Evolutionary conservation across 2,329 filamentous ascomycete genomes (phyloP), one percentile per base, ranked within the genome.

Genomic region (Pseudogymnoascus sp.): DNA sequence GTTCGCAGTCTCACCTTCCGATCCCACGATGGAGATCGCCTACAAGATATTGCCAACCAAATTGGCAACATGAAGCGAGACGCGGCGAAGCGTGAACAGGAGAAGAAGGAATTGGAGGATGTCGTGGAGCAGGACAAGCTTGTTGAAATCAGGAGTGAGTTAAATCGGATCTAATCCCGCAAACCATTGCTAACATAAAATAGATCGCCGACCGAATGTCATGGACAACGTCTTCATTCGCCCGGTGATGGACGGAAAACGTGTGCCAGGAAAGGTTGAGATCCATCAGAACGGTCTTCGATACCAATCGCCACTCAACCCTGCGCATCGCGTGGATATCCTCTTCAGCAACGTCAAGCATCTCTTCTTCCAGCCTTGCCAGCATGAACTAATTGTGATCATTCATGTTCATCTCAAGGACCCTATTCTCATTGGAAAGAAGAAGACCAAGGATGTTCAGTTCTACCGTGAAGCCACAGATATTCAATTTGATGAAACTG

Each of bases 71-170:
- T 99, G 80, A 96, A 97, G 80, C 96, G 95, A 74, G 91, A 93
- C 69, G 87, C 90, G 4, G 85, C 91, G 44, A 93, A 96, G 76
- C 90, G 91, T 70, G 95, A 99, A 76, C 93, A 97, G 72, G 93
- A 97, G 77, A 97, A 97, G 85, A 99, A 99, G 79, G 93, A 99
- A 70, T 89, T 99, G 89, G 95, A 99, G 74, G 95, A 99, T 76
- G 95, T 99, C 21, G 93, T 99, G 5, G 95, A 97, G 77, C 95
- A 99, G 76, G 95, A 99, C 75, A 99, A 99, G 79, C 85, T 99
- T 61, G 82, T 96, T 69, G 93, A 97, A 73, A 93, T 97, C 69
- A 84, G 95, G 80, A 96, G 90, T 91, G 80, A 79, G 87, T 79
- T 15, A 6, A 31, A 5, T 56, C 2, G 38, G 6, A 9, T 10